Evolutionary conservation across 2,329 filamentous ascomycete species (phyloP).

Genomic region (Pestalotiopsis sp.): DNA sequence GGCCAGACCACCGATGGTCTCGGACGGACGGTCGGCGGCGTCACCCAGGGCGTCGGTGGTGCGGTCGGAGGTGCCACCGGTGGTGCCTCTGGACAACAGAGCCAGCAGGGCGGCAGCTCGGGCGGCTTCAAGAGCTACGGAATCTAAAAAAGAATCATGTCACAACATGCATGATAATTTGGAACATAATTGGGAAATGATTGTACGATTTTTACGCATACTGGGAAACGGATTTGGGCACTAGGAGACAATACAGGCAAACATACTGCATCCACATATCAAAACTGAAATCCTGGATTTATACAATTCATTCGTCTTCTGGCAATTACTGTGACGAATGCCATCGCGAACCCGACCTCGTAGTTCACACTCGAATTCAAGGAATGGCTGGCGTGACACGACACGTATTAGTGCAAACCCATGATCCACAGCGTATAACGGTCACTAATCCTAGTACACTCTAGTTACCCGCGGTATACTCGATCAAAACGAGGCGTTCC

Average conservation of each 20-base stretch:
- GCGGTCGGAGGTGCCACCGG: constrained; percentile 25
- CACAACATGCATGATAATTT: background rate
- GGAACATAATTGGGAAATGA: background rate
- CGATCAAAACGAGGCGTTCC: no score
- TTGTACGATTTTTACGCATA: constrained; percentile 1
- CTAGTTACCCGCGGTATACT: no score
- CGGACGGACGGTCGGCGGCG: constrained; percentile 23
- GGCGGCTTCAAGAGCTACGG: constrained; percentile 28
- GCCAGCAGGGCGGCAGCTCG: constrained; percentile 15
- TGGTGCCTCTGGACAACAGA: background rate
- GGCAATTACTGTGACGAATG: no score
- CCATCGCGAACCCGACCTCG: no score
- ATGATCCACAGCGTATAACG: no score
- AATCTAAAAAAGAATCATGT: constrained; percentile 17
- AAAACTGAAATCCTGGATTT: background rate
- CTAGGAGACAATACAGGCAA: background rate
- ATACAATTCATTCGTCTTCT: background rate
- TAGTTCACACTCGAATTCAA: no score
- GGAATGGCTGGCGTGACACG: no score
- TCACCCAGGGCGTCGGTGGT: constrained; percentile 23
- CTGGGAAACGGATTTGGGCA: background rate
- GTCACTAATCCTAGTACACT: no score
- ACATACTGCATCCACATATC: background rate
- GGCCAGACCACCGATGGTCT: constrained; percentile 31
- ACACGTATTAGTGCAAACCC: no score